Conservation (phyloP, 257 asterid species). For the Apocynum venetum region DNA sequence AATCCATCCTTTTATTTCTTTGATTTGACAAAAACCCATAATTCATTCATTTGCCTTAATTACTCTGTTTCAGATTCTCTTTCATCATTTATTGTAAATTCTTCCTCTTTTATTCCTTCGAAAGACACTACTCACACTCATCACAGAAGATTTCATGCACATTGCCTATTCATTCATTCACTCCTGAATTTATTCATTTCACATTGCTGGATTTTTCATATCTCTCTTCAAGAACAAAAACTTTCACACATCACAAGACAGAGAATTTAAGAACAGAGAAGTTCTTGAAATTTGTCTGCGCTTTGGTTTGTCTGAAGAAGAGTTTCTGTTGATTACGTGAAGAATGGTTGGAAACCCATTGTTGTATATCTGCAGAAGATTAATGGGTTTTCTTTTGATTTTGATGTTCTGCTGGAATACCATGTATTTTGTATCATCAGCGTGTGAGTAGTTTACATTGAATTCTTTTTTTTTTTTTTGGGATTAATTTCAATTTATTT, state of each 20-base stretch:
- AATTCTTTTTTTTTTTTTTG: not conserved
- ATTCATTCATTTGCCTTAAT: not conserved
- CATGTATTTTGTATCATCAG: constrained; percentile 25
- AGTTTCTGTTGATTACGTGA: not conserved
- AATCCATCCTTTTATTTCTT: not conserved
- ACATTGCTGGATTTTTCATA: too few species aligned
- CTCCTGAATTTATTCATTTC: too few species aligned
- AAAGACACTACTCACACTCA: not conserved
- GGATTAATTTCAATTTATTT: not conserved
- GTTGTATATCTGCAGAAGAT: constrained; percentile 18
- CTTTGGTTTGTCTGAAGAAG: not conserved
- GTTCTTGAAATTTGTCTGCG: not conserved
- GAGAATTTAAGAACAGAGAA: not conserved
- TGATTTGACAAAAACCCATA: not conserved
- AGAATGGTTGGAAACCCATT: constrained; percentile 11
- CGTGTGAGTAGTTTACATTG: constrained; percentile 38
- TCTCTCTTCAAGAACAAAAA: not conserved
- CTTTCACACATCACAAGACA: not conserved
- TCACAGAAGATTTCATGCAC: not conserved
- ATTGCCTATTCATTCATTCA: not conserved
- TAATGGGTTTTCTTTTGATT: constrained; percentile 24
- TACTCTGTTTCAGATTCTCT: not conserved
- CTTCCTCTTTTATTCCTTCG: not conserved
- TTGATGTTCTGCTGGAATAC: constrained; percentile 18
- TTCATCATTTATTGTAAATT: constrained; percentile 8